Percentiles rank a stretch among this genome's conserved stretches.
Evolutionary conservation across 2,329 filamentous ascomycete species (phyloP).

Genomic region (Nemania sp.): DNA sequence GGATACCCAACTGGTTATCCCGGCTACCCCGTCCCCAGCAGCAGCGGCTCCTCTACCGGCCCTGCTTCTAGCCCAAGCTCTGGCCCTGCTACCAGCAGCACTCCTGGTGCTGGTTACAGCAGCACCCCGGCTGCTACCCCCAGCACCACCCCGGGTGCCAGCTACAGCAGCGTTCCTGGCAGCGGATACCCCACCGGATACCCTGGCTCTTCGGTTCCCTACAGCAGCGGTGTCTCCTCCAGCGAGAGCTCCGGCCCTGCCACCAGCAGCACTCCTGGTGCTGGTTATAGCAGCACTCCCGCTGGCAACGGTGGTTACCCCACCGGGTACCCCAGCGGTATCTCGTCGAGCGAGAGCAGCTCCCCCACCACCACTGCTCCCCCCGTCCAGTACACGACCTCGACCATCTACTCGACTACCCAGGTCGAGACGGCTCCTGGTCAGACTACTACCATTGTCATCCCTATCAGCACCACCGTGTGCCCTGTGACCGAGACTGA

Average conservation of each 20-base stretch:
- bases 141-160: neutral
- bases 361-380: slow-evolving; percentile 14
- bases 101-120: neutral
- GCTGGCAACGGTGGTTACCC: slow-evolving; percentile 7
- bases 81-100: neutral
- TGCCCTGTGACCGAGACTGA: slow-evolving; percentile 24
- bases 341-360: slow-evolving; percentile 2
- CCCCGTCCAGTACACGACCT: slow-evolving; percentile 36
- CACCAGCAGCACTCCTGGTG: slow-evolving; percentile 1
- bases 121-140: neutral
- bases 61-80: neutral
- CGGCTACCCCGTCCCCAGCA: neutral
- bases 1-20: slow-evolving; percentile 13
- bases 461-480: slow-evolving; percentile 37
- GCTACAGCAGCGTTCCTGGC: slow-evolving; percentile 4
- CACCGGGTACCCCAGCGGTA: slow-evolving; percentile 6
- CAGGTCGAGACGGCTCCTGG: slow-evolving; percentile 31
- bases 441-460: slow-evolving; percentile 33
- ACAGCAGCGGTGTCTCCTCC: neutral
- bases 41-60: neutral
- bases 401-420: slow-evolving; percentile 41
- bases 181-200: slow-evolving; percentile 11
- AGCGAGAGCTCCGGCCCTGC: neutral
- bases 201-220: neutral
- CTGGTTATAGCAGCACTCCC: slow-evolving; percentile 1